Conservation (phyloP, 352 stramenopile species). For the Blastocystis sp. region DNA sequence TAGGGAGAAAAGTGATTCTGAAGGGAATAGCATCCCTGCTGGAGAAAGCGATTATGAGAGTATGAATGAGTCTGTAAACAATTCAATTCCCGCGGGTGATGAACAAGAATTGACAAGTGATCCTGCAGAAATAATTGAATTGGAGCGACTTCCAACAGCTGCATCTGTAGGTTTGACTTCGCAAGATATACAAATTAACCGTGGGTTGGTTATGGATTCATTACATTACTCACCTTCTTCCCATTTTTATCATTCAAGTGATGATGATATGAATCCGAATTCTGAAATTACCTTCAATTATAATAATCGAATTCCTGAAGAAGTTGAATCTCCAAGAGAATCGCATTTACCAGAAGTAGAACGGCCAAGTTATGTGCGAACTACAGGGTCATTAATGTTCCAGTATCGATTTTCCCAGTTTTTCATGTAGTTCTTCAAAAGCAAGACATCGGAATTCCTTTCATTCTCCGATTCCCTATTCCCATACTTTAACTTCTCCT, state of each 20-base stretch:
- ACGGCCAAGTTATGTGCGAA: neutral
- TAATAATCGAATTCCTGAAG: too few relatives aligned
- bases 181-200: constrained; percentile 2
- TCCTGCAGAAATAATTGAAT: neutral
- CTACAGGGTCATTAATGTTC: neutral
- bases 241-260: neutral
- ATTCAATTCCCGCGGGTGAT: neutral
- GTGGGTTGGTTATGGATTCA: neutral
- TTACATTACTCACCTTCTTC: neutral
- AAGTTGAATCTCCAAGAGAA: too few relatives aligned
- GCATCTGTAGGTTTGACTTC: neutral
- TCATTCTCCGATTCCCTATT: neutral
- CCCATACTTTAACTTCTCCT: neutral
- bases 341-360: neutral
- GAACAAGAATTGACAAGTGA: neutral
- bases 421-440: too few relatives aligned
- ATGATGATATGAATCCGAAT: neutral
- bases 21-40: too few relatives aligned
- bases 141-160: neutral
- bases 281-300: neutral
- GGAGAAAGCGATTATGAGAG: neutral
- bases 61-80: neutral
- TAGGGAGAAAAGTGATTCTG: too few relatives aligned
- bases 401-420: neutral
- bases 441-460: neutral